phyloP scores from a whole-genome alignment of 163 green algal species.

The Scenedesmus sp. region DNA sequence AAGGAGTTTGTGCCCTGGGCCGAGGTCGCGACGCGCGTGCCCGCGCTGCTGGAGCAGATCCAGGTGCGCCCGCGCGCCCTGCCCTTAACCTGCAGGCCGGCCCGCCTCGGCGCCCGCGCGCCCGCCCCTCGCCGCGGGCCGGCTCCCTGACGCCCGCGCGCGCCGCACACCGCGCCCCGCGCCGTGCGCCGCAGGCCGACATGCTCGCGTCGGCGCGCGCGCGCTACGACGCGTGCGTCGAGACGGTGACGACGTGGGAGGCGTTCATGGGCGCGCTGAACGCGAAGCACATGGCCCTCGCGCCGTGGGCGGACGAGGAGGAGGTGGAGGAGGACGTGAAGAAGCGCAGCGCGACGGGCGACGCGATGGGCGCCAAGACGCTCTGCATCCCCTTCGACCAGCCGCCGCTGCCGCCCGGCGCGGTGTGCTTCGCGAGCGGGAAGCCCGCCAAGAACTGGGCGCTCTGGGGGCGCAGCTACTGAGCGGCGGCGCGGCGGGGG shows the following conservation, averaged over 20 bases:
- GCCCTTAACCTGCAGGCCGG: too few species aligned
- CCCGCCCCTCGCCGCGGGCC: too few species aligned
- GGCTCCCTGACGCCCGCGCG: too few species aligned
- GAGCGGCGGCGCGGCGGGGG: constrained; percentile 21
- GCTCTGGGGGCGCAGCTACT: constrained; percentile 96
- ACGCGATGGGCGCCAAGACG: constrained; percentile 95
- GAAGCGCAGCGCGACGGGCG: constrained; percentile 79
- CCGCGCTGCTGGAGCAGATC: constrained; percentile 87
- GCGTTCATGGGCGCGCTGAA: constrained; percentile 94
- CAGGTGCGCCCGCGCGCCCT: constrained; percentile 68
- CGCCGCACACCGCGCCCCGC: too few species aligned
- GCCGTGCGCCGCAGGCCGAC: constrained; percentile 43
- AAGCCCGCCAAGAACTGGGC: constrained; percentile 97
- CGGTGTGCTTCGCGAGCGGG: constrained; percentile 93
- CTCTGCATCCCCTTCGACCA: constrained; percentile 97
- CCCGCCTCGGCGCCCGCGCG: too few species aligned
- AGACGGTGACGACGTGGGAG: constrained; percentile 85
- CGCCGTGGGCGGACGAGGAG: constrained; percentile 96
- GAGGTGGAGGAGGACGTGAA: constrained; percentile 95
- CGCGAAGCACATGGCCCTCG: constrained; percentile 93
- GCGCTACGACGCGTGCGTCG: constrained; percentile 75
- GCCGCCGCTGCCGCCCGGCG: constrained; percentile 83
- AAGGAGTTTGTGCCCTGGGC: constrained; percentile 90
- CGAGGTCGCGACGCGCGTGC: constrained; percentile 72
- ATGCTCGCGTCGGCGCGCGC: constrained; percentile 61